These are phyloP conservation scores for Malassezia japonica DNA, from an alignment of 1,284 basidiomycete species.

Conservation along the genomic window DNA sequence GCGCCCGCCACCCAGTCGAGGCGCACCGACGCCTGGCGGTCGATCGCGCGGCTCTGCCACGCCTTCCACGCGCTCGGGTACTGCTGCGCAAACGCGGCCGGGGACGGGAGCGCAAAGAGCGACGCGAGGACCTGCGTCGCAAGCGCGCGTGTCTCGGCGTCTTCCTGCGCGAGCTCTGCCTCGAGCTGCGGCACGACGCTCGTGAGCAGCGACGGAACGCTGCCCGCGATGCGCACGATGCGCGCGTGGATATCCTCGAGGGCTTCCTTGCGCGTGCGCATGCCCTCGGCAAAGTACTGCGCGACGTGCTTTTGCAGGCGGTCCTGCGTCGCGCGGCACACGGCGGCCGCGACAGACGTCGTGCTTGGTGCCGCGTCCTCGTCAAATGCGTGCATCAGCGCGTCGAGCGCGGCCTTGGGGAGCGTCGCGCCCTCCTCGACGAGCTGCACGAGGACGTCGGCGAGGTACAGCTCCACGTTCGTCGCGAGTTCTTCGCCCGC, in stretches of 20 bases:
- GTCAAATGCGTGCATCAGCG: slow-evolving; percentile 74
- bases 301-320: slow-evolving; percentile 80
- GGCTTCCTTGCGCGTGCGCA: slow-evolving; percentile 38
- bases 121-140: slow-evolving; percentile 75
- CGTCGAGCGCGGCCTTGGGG: slow-evolving; percentile 68
- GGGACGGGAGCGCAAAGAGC: slow-evolving; percentile 60
- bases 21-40: slow-evolving; percentile 65
- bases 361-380: slow-evolving; percentile 58
- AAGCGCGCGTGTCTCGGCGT: slow-evolving; percentile 62
- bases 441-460: slow-evolving; percentile 76
- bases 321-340: slow-evolving; percentile 73
- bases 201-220: slow-evolving; percentile 70
- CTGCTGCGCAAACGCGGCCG: slow-evolving; percentile 57
- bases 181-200: slow-evolving; percentile 88
- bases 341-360: slow-evolving; percentile 72
- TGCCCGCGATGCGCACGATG: slow-evolving; percentile 70
- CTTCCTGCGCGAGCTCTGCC: slow-evolving; percentile 73
- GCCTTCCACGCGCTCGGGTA: slow-evolving; percentile 75
- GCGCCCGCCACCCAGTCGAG: slow-evolving; percentile 68
- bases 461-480: slow-evolving; percentile 77
- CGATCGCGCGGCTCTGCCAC: slow-evolving; percentile 72
- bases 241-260: slow-evolving; percentile 65
- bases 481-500: slow-evolving; percentile 53
- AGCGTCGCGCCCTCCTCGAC: slow-evolving; percentile 73
- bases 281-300: slow-evolving; percentile 51